phyloP scores from a whole-genome alignment of 257 asterid species.

The Anisodus tanguticus region DNA sequence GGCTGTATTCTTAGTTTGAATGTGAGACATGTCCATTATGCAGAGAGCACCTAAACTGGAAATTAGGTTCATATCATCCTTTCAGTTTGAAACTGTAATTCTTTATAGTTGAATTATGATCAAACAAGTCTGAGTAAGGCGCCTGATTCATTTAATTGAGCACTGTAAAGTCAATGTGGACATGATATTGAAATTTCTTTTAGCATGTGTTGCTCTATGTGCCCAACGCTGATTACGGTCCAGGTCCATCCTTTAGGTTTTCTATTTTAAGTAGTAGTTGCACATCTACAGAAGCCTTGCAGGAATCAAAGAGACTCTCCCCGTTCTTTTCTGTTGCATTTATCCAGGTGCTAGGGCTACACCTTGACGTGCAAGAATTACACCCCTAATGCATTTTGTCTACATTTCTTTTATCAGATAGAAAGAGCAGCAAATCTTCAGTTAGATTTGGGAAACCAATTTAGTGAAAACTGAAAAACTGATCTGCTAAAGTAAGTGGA shows the following conservation, averaged over 20 bases:
- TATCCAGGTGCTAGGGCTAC: not conserved
- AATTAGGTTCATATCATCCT: not conserved
- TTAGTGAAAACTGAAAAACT: not conserved
- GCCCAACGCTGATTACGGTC: not conserved
- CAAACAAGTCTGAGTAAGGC: not conserved
- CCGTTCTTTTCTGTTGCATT: not conserved
- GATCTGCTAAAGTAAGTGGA: not conserved
- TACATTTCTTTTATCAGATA: not conserved
- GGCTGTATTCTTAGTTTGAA: not conserved
- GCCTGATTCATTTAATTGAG: not conserved
- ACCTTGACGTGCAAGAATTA: not conserved
- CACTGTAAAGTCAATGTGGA: constrained; percentile 5
- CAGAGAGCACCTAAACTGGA: constrained; percentile 18
- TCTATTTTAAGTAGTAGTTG: not conserved
- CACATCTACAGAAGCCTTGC: not conserved
- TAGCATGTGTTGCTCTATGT: not conserved
- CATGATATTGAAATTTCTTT: not conserved
- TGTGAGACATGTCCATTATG: constrained; percentile 12
- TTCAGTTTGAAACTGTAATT: not conserved
- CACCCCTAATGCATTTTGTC: not conserved
- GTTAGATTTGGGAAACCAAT: not conserved
- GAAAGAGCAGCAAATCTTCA: not conserved
- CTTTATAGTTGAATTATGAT: not conserved
- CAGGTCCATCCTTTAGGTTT: constrained; percentile 13
- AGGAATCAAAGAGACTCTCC: not conserved